Percentiles rank a stretch among this genome's conserved stretches.
These are phyloP conservation scores for Phanerodontia chrysosporium DNA, from an alignment of 768 basidiomycete species.

Conservation along the genomic window DNA sequence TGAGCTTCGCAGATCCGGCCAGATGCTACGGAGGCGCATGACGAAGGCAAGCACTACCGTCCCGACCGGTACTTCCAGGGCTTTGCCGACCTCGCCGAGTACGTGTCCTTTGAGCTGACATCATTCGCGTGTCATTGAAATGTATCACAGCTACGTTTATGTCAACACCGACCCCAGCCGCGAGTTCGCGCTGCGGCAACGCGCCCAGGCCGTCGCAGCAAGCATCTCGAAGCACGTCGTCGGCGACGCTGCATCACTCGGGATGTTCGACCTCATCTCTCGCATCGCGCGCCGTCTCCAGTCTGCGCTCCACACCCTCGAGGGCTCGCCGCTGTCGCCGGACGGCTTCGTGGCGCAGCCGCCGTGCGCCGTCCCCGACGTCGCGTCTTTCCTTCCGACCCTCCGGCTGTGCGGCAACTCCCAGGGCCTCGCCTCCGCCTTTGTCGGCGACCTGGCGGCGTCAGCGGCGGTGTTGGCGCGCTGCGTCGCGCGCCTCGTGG, in stretches of 20 bases:
- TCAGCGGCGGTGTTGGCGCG: conserved; percentile 13
- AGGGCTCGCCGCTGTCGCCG: not conserved
- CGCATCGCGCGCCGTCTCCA: not conserved
- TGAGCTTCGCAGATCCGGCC: not conserved
- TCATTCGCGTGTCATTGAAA: not conserved
- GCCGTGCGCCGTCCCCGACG: conserved; percentile 1
- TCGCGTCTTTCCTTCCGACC: not conserved
- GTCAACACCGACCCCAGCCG: conserved; percentile 19
- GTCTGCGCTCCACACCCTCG: not conserved
- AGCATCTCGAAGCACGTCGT: not conserved
- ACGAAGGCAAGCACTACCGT: conserved; percentile 16
- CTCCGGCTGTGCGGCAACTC: not conserved
- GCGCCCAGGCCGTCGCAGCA: not conserved
- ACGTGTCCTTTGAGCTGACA: conserved; percentile 5
- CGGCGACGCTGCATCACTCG: not conserved
- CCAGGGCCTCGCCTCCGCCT: conserved; percentile 16
- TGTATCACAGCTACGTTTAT: conserved; percentile 22
- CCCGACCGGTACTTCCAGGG: conserved; percentile 9
- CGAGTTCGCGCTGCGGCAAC: conserved; percentile 15
- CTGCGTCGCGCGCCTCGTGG: conserved; percentile 18
- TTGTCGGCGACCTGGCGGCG: conserved; percentile 17
- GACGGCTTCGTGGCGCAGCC: not conserved
- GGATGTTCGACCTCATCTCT: conserved; percentile 1
- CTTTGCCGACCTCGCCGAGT: conserved; percentile 22
- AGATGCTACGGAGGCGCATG: not conserved